Conservation (phyloP, 805 yeast species). For the Candida tallmaniae region DNA sequence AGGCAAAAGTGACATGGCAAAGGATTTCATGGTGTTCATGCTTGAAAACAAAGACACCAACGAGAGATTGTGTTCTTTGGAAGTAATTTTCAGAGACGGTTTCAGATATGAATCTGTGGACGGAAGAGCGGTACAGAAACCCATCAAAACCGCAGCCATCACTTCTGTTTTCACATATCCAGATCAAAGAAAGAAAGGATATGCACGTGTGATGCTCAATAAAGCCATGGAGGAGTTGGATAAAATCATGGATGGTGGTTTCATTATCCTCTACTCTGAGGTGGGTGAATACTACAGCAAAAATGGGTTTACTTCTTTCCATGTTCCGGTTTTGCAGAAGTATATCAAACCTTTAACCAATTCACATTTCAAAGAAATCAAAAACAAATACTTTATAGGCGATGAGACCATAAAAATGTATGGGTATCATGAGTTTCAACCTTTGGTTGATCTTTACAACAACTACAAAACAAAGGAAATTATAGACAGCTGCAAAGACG, state of each 20-base stretch:
- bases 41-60: slow-evolving; percentile 17
- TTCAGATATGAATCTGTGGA: slow-evolving; percentile 17
- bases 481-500: slow-evolving; percentile 22
- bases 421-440: slow-evolving; percentile 26
- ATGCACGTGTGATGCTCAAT: slow-evolving; percentile 37
- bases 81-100: slow-evolving; percentile 28
- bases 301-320: slow-evolving; percentile 34
- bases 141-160: slow-evolving; percentile 27
- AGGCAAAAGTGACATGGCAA: slow-evolving; percentile 15
- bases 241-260: slow-evolving; percentile 29
- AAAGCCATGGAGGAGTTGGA: slow-evolving; percentile 21
- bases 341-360: slow-evolving; percentile 1
- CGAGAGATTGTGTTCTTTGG: slow-evolving; percentile 28
- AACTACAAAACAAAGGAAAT: slow-evolving; percentile 17
- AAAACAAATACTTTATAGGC: slow-evolving; percentile 1
- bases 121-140: slow-evolving; percentile 4
- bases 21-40: slow-evolving; percentile 18
- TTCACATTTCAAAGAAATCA: background rate
- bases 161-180: slow-evolving; percentile 41
- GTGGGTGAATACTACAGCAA: slow-evolving; percentile 39
- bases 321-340: slow-evolving; percentile 25
- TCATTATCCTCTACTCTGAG: slow-evolving; percentile 37
- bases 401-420: background rate
- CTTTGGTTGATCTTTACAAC: slow-evolving; percentile 18
- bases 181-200: slow-evolving; percentile 33